Evolutionary conservation across 2,329 filamentous ascomycete genomes (phyloP), one percentile per base, ranked within the genome.

Genomic region (Aspergillus niger): DNA sequence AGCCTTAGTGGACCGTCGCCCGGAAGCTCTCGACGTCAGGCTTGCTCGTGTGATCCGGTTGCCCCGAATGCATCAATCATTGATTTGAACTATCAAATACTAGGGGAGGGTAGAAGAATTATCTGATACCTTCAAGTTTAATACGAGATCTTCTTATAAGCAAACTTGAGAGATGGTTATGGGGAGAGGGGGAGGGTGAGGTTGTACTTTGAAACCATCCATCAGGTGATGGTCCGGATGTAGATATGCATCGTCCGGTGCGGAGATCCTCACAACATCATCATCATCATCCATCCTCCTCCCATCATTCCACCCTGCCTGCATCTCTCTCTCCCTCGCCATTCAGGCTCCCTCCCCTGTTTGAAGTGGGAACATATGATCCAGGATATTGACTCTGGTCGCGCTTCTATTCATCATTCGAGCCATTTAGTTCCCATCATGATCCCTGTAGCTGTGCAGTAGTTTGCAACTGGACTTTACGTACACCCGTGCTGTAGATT

Each of bases 21-120:
- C 32, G 28, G 52, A 36, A 63, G 58, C 62, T 62, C 57, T 67
- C 69, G 67, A 73, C 72, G 70, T 73, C 71, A 73, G 41, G 39
- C 64, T 58, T 65, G 63, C 67, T 70, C 67, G 70, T 65, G 66
- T 71, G 65, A 72, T 72, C 71, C 70, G 71, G 64, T 60, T 50
- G 28, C 64, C 61, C 69, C 70, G 71, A 59, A n/a, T 47, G 36
- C 17, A 17, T 44, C 20, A 44, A 15, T 24, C n/a, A 43, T 43
- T 36, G 11, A 30, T 5, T 30, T 11, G 20, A 20, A 28, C 1
- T 11, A 30, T 30, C 28, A 10, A 30, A 4, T 26, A 26, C 24
- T 26, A 3, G 3, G 10, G 28, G 28, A 30, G 28, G 8, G 20
- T 20, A 20, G 20, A 20, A 20, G 11, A 11, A 4, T 30, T 30